phyloP scores from a whole-genome alignment of 192 early-diverging fungal species.

The Coemansia sp. region DNA sequence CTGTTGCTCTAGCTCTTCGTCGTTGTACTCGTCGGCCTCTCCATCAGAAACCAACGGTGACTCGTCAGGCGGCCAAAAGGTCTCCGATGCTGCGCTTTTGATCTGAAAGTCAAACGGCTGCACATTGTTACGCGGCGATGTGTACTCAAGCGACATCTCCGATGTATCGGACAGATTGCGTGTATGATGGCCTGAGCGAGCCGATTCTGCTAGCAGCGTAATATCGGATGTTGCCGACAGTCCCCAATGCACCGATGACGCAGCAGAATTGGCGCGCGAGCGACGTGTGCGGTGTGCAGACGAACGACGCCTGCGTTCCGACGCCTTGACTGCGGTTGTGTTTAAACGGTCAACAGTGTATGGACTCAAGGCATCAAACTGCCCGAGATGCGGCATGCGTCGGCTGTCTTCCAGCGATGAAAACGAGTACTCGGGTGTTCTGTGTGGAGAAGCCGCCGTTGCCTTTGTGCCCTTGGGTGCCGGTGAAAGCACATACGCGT shows the following conservation, averaged over 20 bases:
- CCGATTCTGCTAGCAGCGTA: slow-evolving; percentile 23
- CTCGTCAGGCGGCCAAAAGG: slow-evolving; percentile 44
- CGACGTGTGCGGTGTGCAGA: slow-evolving; percentile 26
- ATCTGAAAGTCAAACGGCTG: slow-evolving; percentile 39
- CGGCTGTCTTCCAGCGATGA: slow-evolving; percentile 42
- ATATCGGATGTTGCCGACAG: slow-evolving; percentile 30
- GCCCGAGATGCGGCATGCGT: slow-evolving; percentile 17
- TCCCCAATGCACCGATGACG: slow-evolving; percentile 32
- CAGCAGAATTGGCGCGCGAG: slow-evolving; percentile 27
- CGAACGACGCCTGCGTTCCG: slow-evolving; percentile 48
- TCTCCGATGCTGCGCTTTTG: slow-evolving; percentile 21
- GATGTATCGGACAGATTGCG: slow-evolving; percentile 41
- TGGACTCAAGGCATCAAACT: slow-evolving; percentile 44
- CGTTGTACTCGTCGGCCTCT: slow-evolving; percentile 14
- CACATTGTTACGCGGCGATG: slow-evolving; percentile 6
- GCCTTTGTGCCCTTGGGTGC: slow-evolving; percentile 1
- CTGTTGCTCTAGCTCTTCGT: slow-evolving; percentile 22
- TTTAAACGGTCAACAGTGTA: slow-evolving; percentile 42
- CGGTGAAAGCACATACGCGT: slow-evolving; percentile 2
- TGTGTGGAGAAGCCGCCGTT: slow-evolving; percentile 20
- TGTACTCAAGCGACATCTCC: slow-evolving; percentile 13
- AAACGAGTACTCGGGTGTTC: slow-evolving; percentile 31
- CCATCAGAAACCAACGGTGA: slow-evolving; percentile 24
- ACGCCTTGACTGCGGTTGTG: slow-evolving; percentile 40
- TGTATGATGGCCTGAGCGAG: slow-evolving; percentile 16